Conservation (phyloP, 768 basidiomycete genomes). For the Lentinus tigrinus region DNA sequence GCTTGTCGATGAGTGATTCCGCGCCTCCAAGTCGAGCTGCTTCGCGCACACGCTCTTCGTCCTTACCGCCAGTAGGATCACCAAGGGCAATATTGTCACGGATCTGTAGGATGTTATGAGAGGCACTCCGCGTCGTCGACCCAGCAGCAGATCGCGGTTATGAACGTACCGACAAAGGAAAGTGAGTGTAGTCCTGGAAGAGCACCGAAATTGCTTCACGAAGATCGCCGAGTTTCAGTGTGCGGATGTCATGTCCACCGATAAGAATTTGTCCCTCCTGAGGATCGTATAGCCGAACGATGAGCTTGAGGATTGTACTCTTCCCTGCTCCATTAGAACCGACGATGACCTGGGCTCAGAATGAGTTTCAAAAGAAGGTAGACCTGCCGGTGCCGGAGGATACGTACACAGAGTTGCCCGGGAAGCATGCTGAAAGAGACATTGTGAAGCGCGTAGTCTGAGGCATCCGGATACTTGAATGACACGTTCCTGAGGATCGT, state of each 20-base stretch:
- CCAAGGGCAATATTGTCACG: conserved; percentile 75
- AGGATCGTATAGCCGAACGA: conserved; percentile 67
- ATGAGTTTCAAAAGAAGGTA: not conserved
- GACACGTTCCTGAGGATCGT: conserved; percentile 50
- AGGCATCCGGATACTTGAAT: conserved; percentile 61
- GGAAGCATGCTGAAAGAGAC: conserved; percentile 66
- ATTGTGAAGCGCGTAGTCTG: conserved; percentile 49
- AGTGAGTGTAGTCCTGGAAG: conserved; percentile 78
- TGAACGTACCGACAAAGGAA: conserved; percentile 66
- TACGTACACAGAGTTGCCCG: conserved; percentile 66
- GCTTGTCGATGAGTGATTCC: conserved; percentile 53
- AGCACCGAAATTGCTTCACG: conserved; percentile 64
- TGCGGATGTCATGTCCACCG: conserved; percentile 57
- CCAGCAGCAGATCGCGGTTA: not conserved
- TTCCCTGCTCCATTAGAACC: conserved; percentile 76
- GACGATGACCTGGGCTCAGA: conserved; percentile 56
- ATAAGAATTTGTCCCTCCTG: conserved; percentile 66
- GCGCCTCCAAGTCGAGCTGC: conserved; percentile 74
- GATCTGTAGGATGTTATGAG: conserved; percentile 41
- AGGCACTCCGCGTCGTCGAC: too few species aligned
- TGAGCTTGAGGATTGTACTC: conserved; percentile 73
- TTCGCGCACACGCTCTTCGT: conserved; percentile 54
- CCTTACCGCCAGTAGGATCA: conserved; percentile 50
- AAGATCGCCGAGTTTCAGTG: conserved; percentile 56
- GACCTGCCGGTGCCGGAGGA: not conserved